A percentile compares a stretch with the other conserved stretches of the same genome.
phyloP scores from a whole-genome alignment of 1,284 basidiomycete genomes.

The Marasmius oreades region DNA sequence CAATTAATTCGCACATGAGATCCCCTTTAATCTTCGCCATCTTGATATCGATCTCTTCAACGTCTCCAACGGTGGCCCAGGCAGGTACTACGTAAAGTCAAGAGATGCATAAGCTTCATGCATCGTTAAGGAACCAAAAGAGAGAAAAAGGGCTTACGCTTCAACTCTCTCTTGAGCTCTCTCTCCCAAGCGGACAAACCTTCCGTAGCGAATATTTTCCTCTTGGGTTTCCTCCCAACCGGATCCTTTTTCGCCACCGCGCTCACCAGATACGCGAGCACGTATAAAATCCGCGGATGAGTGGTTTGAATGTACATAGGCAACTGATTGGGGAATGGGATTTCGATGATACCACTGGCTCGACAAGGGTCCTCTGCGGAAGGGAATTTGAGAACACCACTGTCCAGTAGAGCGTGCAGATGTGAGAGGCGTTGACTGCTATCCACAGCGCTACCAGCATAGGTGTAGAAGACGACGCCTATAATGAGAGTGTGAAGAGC shows the following conservation, averaged over 20 bases:
- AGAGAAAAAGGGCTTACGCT: conserved; percentile 5
- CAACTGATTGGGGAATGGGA: conserved; percentile 22
- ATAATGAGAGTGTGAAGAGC: conserved; percentile 53
- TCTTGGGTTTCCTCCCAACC: conserved; percentile 67
- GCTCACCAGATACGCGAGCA: conserved; percentile 63
- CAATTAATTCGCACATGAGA: conserved; percentile 61
- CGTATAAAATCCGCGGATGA: conserved; percentile 61
- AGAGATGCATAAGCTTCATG: background rate
- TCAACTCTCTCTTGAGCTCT: conserved; percentile 38
- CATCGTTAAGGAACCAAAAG: conserved; percentile 1
- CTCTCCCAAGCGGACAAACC: conserved; percentile 53
- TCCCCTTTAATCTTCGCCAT: conserved; percentile 67
- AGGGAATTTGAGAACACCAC: conserved; percentile 41
- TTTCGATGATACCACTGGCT: conserved; percentile 52
- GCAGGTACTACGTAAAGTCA: conserved; percentile 34
- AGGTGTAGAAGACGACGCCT: conserved; percentile 54
- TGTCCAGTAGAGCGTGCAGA: conserved; percentile 61
- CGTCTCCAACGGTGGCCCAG: conserved; percentile 51
- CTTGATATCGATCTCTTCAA: conserved; percentile 43
- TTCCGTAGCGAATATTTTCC: conserved; percentile 62
- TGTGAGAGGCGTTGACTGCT: conserved; percentile 46
- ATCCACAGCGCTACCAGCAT: conserved; percentile 43
- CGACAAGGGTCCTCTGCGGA: background rate
- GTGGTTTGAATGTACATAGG: conserved; percentile 57
- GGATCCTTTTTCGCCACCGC: conserved; percentile 65